Evolutionary conservation across 2,329 filamentous ascomycete species (phyloP).

Genomic region (Colletotrichum sansevieriae): DNA sequence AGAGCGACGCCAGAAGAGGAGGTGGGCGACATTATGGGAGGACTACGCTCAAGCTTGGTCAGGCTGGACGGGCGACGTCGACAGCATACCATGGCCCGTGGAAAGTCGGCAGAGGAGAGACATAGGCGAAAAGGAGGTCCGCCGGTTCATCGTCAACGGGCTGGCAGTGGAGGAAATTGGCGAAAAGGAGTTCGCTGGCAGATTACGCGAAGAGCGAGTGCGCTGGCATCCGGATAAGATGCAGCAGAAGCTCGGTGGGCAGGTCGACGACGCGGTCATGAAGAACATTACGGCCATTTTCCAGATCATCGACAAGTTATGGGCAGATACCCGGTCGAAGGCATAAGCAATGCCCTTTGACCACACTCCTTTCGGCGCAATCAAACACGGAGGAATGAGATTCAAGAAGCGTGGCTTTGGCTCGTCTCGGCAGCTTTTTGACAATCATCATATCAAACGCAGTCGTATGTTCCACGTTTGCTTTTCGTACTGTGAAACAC

Average conservation of each 20-base stretch:
- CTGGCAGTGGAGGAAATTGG: conserved; percentile 58
- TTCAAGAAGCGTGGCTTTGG: background rate
- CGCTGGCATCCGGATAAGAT: conserved; percentile 99
- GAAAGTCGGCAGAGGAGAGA: conserved; percentile 69
- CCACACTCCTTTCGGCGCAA: conserved; percentile 27
- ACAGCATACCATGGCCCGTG: conserved; percentile 79
- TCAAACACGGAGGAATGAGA: background rate
- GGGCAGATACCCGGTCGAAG: conserved; percentile 70
- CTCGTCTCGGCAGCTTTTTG: conserved; percentile 1
- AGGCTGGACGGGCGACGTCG: conserved; percentile 59
- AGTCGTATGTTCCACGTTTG: conserved; percentile 13
- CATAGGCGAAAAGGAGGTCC: conserved; percentile 71
- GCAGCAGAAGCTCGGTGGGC: conserved; percentile 84
- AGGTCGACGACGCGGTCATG: conserved; percentile 79
- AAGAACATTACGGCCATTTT: conserved; percentile 89
- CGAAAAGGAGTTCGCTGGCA: conserved; percentile 59
- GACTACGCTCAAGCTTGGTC: conserved; percentile 76
- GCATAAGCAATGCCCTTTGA: conserved; percentile 5
- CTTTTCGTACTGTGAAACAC: conserved; percentile 36
- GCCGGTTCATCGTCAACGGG: conserved; percentile 74
- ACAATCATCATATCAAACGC: background rate
- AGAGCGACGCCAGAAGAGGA: conserved; percentile 68
- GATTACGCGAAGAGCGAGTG: conserved; percentile 86
- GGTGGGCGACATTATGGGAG: conserved; percentile 72
- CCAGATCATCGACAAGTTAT: conserved; percentile 87